Conservation (phyloP, 306 rosid species). For the Quercus engelmannii region DNA sequence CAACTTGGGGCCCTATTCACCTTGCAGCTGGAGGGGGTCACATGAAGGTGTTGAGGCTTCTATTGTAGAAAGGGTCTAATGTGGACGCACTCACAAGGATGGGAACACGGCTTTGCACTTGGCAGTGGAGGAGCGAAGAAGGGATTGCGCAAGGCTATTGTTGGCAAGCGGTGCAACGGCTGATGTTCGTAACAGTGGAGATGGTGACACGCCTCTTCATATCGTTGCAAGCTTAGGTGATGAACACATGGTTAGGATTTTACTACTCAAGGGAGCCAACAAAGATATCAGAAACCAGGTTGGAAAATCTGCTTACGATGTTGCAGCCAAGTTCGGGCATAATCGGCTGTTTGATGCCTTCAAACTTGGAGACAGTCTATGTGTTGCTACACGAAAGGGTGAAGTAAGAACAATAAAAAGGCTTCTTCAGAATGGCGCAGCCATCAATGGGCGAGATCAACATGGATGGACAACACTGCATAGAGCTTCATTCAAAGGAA, state of each 20-base stretch:
- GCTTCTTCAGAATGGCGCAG: constrained; percentile 55
- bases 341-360: constrained; percentile 54
- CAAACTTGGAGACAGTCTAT: constrained; percentile 57
- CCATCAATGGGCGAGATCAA: constrained; percentile 66
- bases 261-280: constrained; percentile 64
- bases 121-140: constrained; percentile 48
- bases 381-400: constrained; percentile 62
- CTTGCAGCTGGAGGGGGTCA: constrained; percentile 57
- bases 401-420: constrained; percentile 54
- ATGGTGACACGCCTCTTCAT: constrained; percentile 69
- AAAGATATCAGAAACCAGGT: constrained; percentile 51
- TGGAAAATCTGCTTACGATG: constrained; percentile 59
- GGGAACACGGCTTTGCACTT: constrained; percentile 78
- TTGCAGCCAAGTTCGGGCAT: constrained; percentile 61
- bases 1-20: constrained; percentile 58
- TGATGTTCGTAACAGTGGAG: constrained; percentile 33
- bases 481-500: constrained; percentile 72
- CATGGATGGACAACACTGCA: constrained; percentile 84
- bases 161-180: constrained; percentile 56
- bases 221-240: constrained; percentile 64
- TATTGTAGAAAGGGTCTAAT: constrained; percentile 62
- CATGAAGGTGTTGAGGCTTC: constrained; percentile 63
- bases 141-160: constrained; percentile 59
- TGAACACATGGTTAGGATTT: constrained; percentile 63
- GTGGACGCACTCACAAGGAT: constrained; percentile 47